Conservation (phyloP, 352 stramenopile genomes). For the Globisporangium viniferum region DNA sequence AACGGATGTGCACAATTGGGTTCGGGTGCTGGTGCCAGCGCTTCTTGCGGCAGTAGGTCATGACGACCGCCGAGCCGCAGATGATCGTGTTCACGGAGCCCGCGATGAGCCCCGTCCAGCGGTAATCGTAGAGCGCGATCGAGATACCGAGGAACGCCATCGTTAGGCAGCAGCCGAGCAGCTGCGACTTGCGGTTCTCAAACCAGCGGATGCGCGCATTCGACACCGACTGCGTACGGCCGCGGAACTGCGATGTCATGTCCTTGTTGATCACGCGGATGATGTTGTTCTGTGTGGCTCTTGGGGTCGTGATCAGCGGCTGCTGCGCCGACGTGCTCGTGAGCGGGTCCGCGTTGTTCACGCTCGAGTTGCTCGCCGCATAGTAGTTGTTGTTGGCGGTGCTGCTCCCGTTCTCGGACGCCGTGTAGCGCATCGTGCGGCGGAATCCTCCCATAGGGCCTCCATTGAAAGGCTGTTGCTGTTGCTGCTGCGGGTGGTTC, state of each 20-base stretch:
- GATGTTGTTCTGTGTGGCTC: conserved; percentile 64
- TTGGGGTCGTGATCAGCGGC: conserved; percentile 57
- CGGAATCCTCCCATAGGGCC: conserved; percentile 12
- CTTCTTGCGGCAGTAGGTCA: conserved; percentile 87
- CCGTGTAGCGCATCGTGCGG: conserved; percentile 21
- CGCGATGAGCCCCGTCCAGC: conserved; percentile 84
- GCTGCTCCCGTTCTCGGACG: conserved; percentile 14
- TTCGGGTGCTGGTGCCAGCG: conserved; percentile 89
- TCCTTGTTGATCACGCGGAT: conserved; percentile 90
- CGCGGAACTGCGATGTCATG: conserved; percentile 84
- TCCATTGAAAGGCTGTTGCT: conserved; percentile 16
- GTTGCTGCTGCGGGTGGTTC: background rate
- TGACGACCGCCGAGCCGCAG: conserved; percentile 77
- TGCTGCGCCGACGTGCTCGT: conserved; percentile 61
- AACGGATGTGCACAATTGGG: conserved; percentile 85
- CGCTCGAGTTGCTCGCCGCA: conserved; percentile 27
- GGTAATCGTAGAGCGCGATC: conserved; percentile 87
- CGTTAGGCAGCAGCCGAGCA: conserved; percentile 81
- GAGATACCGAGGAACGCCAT: conserved; percentile 85
- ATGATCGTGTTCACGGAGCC: conserved; percentile 87
- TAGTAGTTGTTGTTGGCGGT: conserved; percentile 26
- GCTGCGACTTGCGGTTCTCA: conserved; percentile 86
- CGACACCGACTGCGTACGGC: conserved; percentile 61
- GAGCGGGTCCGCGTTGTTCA: conserved; percentile 16
- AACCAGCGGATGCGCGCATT: conserved; percentile 84